Percentiles rank a stretch among this genome's conserved stretches.
Conservation (phyloP, 306 rosid genomes). For the Hylodesmum podocarpum region DNA sequence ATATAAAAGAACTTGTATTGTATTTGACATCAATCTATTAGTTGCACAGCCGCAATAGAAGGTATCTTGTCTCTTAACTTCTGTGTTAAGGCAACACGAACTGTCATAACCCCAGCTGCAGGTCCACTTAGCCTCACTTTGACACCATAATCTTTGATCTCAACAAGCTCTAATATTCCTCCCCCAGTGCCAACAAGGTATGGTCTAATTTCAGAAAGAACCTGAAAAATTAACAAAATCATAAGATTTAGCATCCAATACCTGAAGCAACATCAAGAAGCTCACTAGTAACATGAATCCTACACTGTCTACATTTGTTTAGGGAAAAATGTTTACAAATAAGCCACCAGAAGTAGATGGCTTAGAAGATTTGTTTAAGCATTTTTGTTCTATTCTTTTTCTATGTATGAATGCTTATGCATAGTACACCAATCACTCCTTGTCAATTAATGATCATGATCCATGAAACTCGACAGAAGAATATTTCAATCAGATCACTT, state of each 20-base stretch:
- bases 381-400: not conserved
- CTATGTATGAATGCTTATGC: not conserved
- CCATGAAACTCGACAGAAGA: not conserved
- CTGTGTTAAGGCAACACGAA: conserved; percentile 90
- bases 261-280: not conserved
- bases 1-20: conserved; percentile 15
- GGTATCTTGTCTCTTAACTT: conserved; percentile 93
- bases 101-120: conserved; percentile 90
- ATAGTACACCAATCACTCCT: not conserved
- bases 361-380: not conserved
- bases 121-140: conserved; percentile 88
- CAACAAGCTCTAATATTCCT: conserved; percentile 74
- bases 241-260: not conserved
- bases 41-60: conserved; percentile 83
- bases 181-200: conserved; percentile 96
- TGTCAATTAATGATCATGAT: not conserved
- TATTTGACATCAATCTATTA: conserved; percentile 57
- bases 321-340: not conserved
- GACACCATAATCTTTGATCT: conserved; percentile 69
- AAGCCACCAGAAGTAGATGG: conserved; percentile 17
- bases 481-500: not conserved
- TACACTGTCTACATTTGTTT: not conserved
- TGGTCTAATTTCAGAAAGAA: conserved; percentile 92
- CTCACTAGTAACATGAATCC: conserved; percentile 17
- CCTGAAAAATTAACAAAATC: conserved; percentile 44